Evolutionary conservation across 2,329 filamentous ascomycete species (phyloP).

Genomic region (Botrytis fabae): DNA sequence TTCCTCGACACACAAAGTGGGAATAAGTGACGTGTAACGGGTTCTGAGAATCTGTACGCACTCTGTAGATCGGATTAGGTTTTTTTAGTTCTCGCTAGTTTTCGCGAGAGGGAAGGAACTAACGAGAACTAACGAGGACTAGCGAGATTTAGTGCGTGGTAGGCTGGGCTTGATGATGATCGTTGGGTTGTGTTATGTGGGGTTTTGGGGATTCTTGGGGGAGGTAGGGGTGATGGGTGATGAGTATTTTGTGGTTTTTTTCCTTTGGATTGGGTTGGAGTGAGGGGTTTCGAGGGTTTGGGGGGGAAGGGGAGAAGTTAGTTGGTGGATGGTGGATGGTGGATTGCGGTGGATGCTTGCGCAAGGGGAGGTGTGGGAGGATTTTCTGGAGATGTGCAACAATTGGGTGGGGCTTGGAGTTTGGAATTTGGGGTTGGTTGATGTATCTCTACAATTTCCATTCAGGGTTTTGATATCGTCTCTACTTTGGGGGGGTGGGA

Average conservation of each 20-base stretch:
- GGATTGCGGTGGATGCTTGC: no score
- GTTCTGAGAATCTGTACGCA: neutral
- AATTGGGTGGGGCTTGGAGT: neutral
- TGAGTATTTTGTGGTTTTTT: neutral
- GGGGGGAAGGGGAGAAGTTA: no score
- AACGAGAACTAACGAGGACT: neutral
- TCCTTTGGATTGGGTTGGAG: no score
- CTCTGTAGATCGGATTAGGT: neutral
- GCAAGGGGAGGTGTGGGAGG: no score
- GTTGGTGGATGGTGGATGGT: neutral
- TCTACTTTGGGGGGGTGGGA: neutral
- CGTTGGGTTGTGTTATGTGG: neutral
- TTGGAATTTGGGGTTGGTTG: neutral
- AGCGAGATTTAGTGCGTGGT: neutral
- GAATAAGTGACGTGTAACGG: neutral
- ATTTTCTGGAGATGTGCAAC: neutral
- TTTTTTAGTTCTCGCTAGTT: neutral
- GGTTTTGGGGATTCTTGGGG: neutral
- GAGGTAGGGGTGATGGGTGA: no score
- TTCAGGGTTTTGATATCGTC: neutral
- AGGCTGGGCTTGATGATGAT: neutral
- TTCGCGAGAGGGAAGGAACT: neutral
- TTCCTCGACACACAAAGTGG: neutral
- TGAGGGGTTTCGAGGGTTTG: neutral
- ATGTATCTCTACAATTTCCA: fast-evolving